Conservation (phyloP, 169 alveolate genomes). For the Babesia ovis region DNA sequence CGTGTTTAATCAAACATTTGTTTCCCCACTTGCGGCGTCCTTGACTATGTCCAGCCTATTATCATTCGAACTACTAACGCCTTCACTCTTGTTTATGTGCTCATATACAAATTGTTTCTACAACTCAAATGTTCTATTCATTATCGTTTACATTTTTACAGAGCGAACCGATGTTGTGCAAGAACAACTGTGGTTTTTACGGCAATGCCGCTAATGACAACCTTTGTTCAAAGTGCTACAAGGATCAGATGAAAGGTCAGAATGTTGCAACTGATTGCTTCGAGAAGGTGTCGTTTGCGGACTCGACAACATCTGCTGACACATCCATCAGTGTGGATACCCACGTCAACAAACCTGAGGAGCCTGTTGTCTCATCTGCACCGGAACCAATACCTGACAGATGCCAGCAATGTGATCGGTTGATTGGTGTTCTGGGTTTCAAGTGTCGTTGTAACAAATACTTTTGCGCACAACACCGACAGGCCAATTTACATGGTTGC, state of each 20-base stretch:
- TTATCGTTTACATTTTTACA: not conserved
- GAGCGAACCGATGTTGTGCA: constrained; percentile 65
- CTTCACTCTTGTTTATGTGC: too few relatives aligned
- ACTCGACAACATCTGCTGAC: constrained; percentile 2
- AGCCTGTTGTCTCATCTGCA: constrained; percentile 16
- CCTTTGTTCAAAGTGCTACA: constrained; percentile 88
- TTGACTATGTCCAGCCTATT: too few relatives aligned
- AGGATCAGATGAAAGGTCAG: constrained; percentile 79
- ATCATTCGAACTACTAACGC: too few relatives aligned
- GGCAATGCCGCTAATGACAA: constrained; percentile 90
- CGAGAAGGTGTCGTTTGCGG: constrained; percentile 38
- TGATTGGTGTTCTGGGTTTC: constrained; percentile 90
- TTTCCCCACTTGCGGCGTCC: too few relatives aligned
- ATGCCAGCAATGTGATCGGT: constrained; percentile 87
- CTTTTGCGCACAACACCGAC: constrained; percentile 91
- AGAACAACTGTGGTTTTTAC: constrained; percentile 89
- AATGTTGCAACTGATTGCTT: constrained; percentile 28
- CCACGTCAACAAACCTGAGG: constrained; percentile 6
- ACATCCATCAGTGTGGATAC: constrained; percentile 18
- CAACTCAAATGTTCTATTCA: not conserved
- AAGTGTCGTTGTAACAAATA: constrained; percentile 88
- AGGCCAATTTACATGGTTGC: constrained; percentile 91
- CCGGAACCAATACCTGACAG: constrained; percentile 69
- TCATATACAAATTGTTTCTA: not conserved
- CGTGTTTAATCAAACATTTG: too few relatives aligned